These are phyloP conservation scores for Persicaria maculosa DNA, from an alignment of 148 eudicot species.

Conservation along the genomic window DNA sequence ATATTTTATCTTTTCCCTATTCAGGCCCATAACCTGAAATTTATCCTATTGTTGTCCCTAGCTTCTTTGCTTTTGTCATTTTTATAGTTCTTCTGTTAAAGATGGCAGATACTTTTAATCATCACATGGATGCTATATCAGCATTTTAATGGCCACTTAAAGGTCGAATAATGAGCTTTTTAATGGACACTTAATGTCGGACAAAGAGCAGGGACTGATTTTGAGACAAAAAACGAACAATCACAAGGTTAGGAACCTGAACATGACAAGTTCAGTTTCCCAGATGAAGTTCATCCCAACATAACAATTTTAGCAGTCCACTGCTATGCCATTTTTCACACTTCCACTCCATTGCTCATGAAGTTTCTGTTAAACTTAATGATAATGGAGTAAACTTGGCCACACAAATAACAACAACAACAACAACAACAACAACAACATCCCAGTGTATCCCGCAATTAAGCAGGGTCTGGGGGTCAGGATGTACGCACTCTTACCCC, in stretches of 20 bases:
- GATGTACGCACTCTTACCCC: no score
- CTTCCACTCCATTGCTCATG: background rate
- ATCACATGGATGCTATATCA: background rate
- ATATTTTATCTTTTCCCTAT: background rate
- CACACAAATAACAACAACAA: background rate
- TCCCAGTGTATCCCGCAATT: no score
- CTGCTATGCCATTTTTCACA: background rate
- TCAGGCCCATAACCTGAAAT: background rate
- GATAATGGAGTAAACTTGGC: background rate
- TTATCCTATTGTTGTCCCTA: background rate
- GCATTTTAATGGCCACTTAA: background rate
- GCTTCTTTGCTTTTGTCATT: background rate
- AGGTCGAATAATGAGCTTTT: background rate
- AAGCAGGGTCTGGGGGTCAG: no score
- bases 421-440: no score
- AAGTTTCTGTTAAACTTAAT: background rate
- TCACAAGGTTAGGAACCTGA: background rate
- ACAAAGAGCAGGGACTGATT: background rate
- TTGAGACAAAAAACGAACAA: background rate
- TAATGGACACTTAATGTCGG: background rate
- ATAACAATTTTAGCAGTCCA: background rate
- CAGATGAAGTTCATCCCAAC: background rate
- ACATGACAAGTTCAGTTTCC: background rate
- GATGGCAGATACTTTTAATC: background rate
- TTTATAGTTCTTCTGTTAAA: background rate